Conservation (phyloP, 768 basidiomycete genomes). For the Pisolithus albus region DNA sequence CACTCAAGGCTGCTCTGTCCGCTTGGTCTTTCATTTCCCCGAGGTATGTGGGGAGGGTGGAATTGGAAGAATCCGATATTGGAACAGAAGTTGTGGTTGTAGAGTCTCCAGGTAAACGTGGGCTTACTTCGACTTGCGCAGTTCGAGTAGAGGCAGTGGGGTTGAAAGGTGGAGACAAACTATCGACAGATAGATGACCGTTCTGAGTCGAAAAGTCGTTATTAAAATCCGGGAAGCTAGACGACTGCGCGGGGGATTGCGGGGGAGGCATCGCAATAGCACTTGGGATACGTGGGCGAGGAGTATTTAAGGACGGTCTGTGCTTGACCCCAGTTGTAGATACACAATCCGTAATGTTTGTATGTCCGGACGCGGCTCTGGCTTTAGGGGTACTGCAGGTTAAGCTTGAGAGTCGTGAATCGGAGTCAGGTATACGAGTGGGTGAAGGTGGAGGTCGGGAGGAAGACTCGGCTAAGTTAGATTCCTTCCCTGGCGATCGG, state of each 20-base stretch:
- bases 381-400: constrained; percentile 69
- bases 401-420: constrained; percentile 36
- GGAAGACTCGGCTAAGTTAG: constrained; percentile 14
- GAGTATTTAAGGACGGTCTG: constrained; percentile 39
- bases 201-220: constrained; percentile 21
- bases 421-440: constrained; percentile 32
- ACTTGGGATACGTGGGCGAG: constrained; percentile 63
- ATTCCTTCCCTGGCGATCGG: constrained; percentile 19
- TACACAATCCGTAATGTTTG: constrained; percentile 8
- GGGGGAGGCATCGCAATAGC: constrained; percentile 80
- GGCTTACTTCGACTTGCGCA: constrained; percentile 45
- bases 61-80: constrained; percentile 14
- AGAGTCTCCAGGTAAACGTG: constrained; percentile 32
- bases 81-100: constrained; percentile 1
- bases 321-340: constrained; percentile 21
- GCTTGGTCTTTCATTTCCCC: constrained; percentile 10
- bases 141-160: constrained; percentile 34
- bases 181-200: neutral
- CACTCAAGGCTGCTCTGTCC: constrained; percentile 16
- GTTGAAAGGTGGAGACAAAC: constrained; percentile 25
- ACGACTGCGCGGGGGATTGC: constrained; percentile 45
- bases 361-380: constrained; percentile 25
- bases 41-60: constrained; percentile 33
- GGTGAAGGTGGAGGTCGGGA: constrained; percentile 29
- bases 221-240: constrained; percentile 31